phyloP scores from a whole-genome alignment of 2,329 filamentous ascomycete genomes.

The Aspergillus sp. region DNA sequence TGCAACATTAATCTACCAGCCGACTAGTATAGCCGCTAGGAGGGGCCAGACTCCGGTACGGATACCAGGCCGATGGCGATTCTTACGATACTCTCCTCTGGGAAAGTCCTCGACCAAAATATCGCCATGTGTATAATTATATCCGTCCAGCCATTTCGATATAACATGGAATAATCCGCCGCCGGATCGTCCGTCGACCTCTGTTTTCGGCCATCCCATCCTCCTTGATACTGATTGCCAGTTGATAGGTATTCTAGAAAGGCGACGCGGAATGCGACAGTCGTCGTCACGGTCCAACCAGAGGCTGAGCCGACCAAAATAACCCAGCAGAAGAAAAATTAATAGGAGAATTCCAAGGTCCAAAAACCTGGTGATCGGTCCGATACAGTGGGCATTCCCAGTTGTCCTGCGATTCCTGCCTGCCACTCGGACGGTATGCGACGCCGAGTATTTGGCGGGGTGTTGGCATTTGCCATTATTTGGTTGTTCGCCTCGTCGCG shows the following conservation, averaged over 20 bases:
- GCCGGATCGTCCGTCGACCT: neutral
- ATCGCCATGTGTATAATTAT: too few relatives aligned
- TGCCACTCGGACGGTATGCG: neutral
- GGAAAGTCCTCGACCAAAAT: too few relatives aligned
- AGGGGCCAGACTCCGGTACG: conserved; percentile 10
- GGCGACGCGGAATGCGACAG: neutral
- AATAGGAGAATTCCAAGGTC: neutral
- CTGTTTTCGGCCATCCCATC: neutral
- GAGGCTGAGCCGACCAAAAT: neutral
- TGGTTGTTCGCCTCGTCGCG: neutral
- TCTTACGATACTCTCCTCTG: neutral
- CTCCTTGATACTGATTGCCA: neutral
- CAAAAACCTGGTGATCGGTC: neutral
- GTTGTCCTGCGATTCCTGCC: neutral
- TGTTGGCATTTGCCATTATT: neutral
- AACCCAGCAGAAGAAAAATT: neutral
- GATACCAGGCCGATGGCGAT: neutral
- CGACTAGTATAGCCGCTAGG: conserved; percentile 6
- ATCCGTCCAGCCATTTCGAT: too few relatives aligned
- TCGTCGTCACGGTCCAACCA: neutral
- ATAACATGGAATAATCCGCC: too few relatives aligned
- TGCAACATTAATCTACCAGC: conserved; percentile 1
- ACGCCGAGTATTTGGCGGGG: neutral
- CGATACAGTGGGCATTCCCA: neutral
- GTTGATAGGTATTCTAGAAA: neutral